Conservation (phyloP, 148 eudicot species). For the Arbutus unedo region DNA sequence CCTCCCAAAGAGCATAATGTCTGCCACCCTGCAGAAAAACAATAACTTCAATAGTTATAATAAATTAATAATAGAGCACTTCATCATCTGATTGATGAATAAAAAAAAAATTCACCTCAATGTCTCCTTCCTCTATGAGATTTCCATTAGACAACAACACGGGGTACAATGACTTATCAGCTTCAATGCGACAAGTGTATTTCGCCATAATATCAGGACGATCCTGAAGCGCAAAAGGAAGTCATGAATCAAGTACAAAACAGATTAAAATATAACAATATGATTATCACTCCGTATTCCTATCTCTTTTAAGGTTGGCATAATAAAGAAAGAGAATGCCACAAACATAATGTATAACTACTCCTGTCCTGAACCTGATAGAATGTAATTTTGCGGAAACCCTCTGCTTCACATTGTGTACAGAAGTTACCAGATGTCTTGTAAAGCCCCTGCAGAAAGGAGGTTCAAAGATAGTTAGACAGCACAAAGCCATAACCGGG, state of each 20-base stretch:
- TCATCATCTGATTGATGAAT: neutral
- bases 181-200: slow-evolving; percentile 91
- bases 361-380: slow-evolving; percentile 62
- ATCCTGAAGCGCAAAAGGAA: slow-evolving; percentile 44
- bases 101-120: slow-evolving; percentile 56
- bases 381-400: slow-evolving; percentile 93
- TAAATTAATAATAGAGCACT: slow-evolving; percentile 10
- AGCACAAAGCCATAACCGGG: slow-evolving; percentile 1
- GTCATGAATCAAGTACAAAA: slow-evolving; percentile 11
- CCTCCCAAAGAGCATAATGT: slow-evolving; percentile 95
- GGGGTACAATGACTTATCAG: slow-evolving; percentile 84
- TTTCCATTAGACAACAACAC: slow-evolving; percentile 92
- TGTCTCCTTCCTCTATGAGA: slow-evolving; percentile 83
- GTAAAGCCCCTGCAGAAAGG: slow-evolving; percentile 73
- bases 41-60: neutral
- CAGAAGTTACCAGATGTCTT: slow-evolving; percentile 90
- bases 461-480: neutral
- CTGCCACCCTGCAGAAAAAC: slow-evolving; percentile 60
- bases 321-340: too few species aligned
- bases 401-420: slow-evolving; percentile 99
- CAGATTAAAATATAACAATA: neutral
- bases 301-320: too few species aligned
- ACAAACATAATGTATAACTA: neutral
- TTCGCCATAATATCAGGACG: slow-evolving; percentile 99
- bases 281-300: neutral